Evolutionary conservation across 1,284 basidiomycete genomes (phyloP).

Genomic region (Cerioporus squamosus): DNA sequence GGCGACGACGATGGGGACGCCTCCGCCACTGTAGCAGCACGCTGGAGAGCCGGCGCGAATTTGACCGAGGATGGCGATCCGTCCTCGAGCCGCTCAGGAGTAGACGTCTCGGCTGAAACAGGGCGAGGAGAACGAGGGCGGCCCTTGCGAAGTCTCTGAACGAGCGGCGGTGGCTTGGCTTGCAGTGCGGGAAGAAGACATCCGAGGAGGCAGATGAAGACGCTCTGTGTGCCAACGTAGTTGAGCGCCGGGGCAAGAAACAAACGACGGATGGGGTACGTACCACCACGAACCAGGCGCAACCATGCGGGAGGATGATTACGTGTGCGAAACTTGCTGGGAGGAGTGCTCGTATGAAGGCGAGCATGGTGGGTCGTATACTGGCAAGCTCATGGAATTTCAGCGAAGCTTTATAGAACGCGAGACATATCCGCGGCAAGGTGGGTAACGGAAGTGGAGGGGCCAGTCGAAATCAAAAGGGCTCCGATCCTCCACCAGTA

Average conservation of each 20-base stretch:
- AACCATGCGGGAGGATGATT: not conserved
- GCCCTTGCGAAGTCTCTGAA: conserved; percentile 2
- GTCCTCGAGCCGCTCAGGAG: no score
- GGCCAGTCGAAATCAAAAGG: not conserved
- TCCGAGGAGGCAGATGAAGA: conserved; percentile 14
- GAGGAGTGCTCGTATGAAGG: not conserved
- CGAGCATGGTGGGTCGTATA: not conserved
- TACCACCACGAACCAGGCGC: conserved; percentile 6
- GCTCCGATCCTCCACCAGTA: not conserved
- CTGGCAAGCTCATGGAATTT: not conserved
- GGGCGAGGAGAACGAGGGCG: not conserved
- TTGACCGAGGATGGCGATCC: conserved; percentile 13
- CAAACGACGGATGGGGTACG: not conserved
- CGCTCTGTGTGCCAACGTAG: conserved; percentile 8
- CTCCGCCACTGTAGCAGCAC: not conserved
- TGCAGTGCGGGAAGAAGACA: conserved; percentile 10
- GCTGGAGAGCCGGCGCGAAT: conserved; percentile 8
- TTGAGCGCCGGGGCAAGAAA: no score
- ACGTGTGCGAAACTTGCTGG: not conserved
- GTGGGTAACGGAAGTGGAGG: conserved; percentile 1
- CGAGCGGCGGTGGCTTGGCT: conserved; percentile 7
- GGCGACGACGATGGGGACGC: not conserved
- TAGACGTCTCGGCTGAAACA: no score
- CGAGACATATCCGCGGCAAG: not conserved
- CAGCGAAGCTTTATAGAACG: no score